These are phyloP conservation scores for Globisporangium cederbergense DNA, from an alignment of 352 stramenopile species.

Conservation along the genomic window DNA sequence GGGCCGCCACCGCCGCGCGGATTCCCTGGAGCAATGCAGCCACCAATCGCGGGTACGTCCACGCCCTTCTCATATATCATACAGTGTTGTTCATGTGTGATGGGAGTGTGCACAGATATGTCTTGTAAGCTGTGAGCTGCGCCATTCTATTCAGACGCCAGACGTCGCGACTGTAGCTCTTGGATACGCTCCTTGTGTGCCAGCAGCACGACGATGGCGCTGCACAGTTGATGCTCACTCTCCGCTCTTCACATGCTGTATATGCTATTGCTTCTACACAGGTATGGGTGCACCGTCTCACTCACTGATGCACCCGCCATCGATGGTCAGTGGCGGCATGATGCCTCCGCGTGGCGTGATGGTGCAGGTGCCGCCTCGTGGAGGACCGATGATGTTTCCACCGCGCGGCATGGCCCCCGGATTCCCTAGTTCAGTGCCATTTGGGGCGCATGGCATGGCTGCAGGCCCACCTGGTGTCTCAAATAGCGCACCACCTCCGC, in stretches of 20 bases:
- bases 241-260: not conserved
- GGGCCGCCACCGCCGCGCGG: constrained; percentile 16
- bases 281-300: constrained; percentile 1
- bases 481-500: constrained; percentile 5
- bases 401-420: not conserved
- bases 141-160: not conserved
- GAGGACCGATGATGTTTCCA: constrained; percentile 8
- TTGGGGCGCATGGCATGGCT: not conserved
- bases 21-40: constrained; percentile 13
- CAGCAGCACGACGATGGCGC: not conserved
- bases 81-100: not conserved
- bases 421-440: not conserved
- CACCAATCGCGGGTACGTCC: constrained; percentile 11
- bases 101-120: too few species aligned
- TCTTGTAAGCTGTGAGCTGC: not conserved
- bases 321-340: not conserved
- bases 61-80: too few species aligned
- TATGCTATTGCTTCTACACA: not conserved
- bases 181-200: constrained; percentile 1
- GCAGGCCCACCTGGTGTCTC: not conserved
- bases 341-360: constrained; percentile 3
- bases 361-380: constrained; percentile 3
- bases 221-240: not conserved
- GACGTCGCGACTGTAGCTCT: not conserved
- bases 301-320: constrained; percentile 2